phyloP scores from a whole-genome alignment of 768 basidiomycete genomes.

The Ephemerocybe angulata region DNA sequence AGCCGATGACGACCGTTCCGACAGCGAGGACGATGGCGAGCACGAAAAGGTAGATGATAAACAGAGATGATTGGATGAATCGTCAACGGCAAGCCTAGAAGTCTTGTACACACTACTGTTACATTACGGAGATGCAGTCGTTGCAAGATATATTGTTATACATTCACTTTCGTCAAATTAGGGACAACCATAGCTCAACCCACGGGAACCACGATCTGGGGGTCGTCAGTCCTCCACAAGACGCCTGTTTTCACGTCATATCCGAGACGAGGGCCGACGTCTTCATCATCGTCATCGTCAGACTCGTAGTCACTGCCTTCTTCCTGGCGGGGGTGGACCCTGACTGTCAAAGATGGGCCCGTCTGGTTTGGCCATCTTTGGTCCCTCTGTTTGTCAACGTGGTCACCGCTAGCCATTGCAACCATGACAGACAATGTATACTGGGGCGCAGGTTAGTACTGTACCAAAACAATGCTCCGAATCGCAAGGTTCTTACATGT shows the following conservation, averaged over 20 bases:
- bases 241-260: constrained; percentile 10
- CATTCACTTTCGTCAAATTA: too few relatives aligned
- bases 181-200: too few relatives aligned
- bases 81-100: too few relatives aligned
- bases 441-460: constrained; percentile 33
- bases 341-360: constrained; percentile 44
- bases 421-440: constrained; percentile 65
- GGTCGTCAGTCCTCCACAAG: constrained; percentile 2
- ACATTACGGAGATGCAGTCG: too few relatives aligned
- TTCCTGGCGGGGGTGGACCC: constrained; percentile 58
- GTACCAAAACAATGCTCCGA: background rate
- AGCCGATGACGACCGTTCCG: constrained; percentile 74
- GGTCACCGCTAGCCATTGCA: constrained; percentile 71
- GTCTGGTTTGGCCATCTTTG: constrained; percentile 72
- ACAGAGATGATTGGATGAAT: too few relatives aligned
- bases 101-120: too few relatives aligned
- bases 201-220: too few relatives aligned
- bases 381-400: constrained; percentile 72
- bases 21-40: constrained; percentile 69
- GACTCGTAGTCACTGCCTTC: constrained; percentile 49
- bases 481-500: constrained; percentile 44
- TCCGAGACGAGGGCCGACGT: constrained; percentile 26
- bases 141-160: too few relatives aligned
- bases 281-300: constrained; percentile 38
- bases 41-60: constrained; percentile 47